Percentiles rank a stretch among this genome's conserved stretches.
Evolutionary conservation across 163 green algal genomes (phyloP).

Genomic region (Smithsoniella earleae): DNA sequence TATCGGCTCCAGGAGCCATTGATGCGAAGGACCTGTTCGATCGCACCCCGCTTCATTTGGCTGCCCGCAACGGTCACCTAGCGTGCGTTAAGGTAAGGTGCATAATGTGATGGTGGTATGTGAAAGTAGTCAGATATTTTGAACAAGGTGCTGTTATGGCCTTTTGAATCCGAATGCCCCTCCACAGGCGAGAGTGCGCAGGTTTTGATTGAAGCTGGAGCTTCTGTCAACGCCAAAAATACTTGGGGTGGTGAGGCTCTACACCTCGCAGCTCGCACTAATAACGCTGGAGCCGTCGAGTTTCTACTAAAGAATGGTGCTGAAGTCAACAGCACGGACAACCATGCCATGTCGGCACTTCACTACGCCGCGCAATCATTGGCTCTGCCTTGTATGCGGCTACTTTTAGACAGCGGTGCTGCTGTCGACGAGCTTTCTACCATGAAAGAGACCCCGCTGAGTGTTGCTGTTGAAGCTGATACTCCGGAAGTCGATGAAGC

Average conservation of each 20-base stretch:
- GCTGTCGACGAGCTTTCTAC: neutral
- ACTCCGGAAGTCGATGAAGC: neutral
- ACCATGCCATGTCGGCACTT: neutral
- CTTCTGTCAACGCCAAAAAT: slow-evolving; percentile 6
- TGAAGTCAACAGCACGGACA: neutral
- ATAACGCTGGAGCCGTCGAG: neutral
- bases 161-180: neutral
- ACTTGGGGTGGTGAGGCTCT: neutral
- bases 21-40: slow-evolving; percentile 16
- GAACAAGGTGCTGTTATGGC: too few relatives aligned
- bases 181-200: neutral
- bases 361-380: slow-evolving; percentile 11
- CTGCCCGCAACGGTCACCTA: neutral
- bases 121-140: too few relatives aligned
- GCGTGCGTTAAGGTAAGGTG: slow-evolving; percentile 7
- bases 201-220: neutral
- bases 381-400: neutral
- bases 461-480: neutral
- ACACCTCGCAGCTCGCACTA: slow-evolving; percentile 10
- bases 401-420: neutral
- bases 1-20: neutral
- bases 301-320: neutral
- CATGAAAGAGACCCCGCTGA: neutral
- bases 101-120: neutral
- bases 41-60: slow-evolving; percentile 6